These are phyloP conservation scores for Phytophthora quininea DNA, from an alignment of 352 stramenopile genomes.

Conservation along the genomic window DNA sequence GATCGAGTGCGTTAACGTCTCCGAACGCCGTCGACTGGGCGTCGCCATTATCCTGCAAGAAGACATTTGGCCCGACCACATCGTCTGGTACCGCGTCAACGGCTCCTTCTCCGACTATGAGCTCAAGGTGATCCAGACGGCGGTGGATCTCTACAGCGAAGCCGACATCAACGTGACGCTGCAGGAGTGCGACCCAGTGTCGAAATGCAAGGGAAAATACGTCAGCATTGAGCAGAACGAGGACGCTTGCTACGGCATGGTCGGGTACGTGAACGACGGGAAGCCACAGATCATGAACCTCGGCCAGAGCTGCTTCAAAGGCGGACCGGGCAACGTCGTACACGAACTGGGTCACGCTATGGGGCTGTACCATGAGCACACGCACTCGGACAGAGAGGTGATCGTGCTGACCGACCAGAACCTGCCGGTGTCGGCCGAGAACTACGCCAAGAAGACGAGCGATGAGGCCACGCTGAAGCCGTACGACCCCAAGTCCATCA, in stretches of 20 bases:
- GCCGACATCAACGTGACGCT: conserved; percentile 70
- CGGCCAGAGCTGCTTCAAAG: conserved; percentile 66
- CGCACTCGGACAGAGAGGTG: conserved; percentile 64
- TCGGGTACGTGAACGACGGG: conserved; percentile 71
- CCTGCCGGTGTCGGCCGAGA: conserved; percentile 61
- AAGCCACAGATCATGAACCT: conserved; percentile 77
- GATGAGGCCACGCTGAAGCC: conserved; percentile 57
- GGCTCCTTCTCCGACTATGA: conserved; percentile 54
- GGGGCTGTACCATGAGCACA: conserved; percentile 78
- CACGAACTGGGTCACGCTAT: conserved; percentile 75
- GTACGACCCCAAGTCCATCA: conserved; percentile 78
- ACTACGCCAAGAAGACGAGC: conserved; percentile 66
- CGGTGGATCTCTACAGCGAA: conserved; percentile 59
- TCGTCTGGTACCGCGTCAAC: conserved; percentile 76
- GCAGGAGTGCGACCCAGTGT: conserved; percentile 62
- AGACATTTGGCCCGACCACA: conserved; percentile 69
- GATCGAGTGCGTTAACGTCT: conserved; percentile 40
- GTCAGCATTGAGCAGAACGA: conserved; percentile 76
- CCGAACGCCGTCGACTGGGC: conserved; percentile 48
- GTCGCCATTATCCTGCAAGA: conserved; percentile 61
- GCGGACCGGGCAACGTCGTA: conserved; percentile 51
- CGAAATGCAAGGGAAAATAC: conserved; percentile 70
- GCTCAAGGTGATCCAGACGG: conserved; percentile 55
- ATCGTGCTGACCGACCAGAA: conserved; percentile 73
- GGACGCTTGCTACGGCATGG: conserved; percentile 74